phyloP scores from a whole-genome alignment of 2,329 filamentous ascomycete species.

The Balansia obtecta region DNA sequence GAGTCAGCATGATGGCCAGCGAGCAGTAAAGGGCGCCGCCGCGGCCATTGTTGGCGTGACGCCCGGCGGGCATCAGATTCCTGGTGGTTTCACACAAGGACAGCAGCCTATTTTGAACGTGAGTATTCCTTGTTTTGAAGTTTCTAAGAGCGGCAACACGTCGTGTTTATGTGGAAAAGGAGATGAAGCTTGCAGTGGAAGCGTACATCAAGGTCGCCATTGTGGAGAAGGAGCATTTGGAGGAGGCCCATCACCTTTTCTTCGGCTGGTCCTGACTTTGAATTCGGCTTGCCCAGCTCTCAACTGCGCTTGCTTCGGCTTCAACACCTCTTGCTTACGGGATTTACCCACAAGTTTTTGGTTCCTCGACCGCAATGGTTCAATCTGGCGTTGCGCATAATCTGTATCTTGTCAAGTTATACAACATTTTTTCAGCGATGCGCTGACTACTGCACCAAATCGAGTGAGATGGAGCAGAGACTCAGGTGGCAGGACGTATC shows the following conservation, averaged over 20 bases:
- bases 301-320: not conserved
- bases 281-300: not conserved
- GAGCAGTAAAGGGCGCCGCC: conserved; percentile 27
- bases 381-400: not conserved
- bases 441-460: not conserved
- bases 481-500: too few relatives aligned
- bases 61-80: conserved; percentile 24
- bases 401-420: not conserved
- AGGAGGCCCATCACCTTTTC: not conserved
- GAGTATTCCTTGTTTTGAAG: conserved; percentile 18
- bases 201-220: not conserved
- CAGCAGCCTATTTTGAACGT: conserved; percentile 39
- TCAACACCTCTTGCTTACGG: not conserved
- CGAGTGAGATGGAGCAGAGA: not conserved
- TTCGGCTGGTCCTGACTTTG: not conserved
- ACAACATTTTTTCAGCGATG: not conserved
- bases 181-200: not conserved
- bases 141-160: not conserved
- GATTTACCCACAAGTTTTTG: not conserved
- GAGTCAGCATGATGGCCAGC: conserved; percentile 44
- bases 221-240: not conserved
- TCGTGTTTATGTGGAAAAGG: not conserved
- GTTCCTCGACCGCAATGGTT: not conserved
- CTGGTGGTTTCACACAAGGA: conserved; percentile 27
- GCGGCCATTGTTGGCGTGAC: conserved; percentile 37